Evolutionary conservation across 352 stramenopile genomes (phyloP).

Genomic region (Globisporangium carolinianum): DNA sequence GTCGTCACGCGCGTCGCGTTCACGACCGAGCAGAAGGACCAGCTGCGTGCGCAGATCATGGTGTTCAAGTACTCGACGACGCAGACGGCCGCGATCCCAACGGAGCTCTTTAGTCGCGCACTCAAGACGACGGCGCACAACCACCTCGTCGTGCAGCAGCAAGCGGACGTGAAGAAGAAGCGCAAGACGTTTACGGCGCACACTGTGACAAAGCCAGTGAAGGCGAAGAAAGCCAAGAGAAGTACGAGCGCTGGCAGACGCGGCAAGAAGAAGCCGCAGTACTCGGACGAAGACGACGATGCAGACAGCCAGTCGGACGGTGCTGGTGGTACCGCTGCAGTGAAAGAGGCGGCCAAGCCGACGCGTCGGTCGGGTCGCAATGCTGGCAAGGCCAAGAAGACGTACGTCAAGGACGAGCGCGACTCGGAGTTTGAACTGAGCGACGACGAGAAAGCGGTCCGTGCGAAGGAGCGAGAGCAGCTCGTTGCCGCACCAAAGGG

Average conservation of each 20-base stretch:
- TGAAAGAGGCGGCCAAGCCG: conserved; percentile 40
- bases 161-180: conserved; percentile 50
- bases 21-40: conserved; percentile 80
- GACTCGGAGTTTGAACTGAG: conserved; percentile 61
- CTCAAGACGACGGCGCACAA: conserved; percentile 60
- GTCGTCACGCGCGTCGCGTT: conserved; percentile 58
- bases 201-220: conserved; percentile 48
- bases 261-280: conserved; percentile 50
- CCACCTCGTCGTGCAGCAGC: conserved; percentile 41
- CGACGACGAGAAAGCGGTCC: conserved; percentile 48
- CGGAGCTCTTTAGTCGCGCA: conserved; percentile 62
- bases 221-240: conserved; percentile 72
- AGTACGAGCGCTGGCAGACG: conserved; percentile 28
- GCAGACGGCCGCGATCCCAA: conserved; percentile 57
- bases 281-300: conserved; percentile 77
- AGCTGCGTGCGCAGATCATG: conserved; percentile 87
- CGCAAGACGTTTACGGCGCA: conserved; percentile 64
- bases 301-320: conserved; percentile 67
- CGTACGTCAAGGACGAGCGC: conserved; percentile 77
- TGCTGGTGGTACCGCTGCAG: conserved; percentile 25
- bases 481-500: conserved; percentile 33
- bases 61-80: conserved; percentile 88
- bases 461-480: conserved; percentile 4
- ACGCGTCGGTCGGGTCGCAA: conserved; percentile 79
- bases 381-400: conserved; percentile 75